These are phyloP conservation scores for Strigomonas galati DNA, from an alignment of 208 protist species.

Conservation along the genomic window DNA sequence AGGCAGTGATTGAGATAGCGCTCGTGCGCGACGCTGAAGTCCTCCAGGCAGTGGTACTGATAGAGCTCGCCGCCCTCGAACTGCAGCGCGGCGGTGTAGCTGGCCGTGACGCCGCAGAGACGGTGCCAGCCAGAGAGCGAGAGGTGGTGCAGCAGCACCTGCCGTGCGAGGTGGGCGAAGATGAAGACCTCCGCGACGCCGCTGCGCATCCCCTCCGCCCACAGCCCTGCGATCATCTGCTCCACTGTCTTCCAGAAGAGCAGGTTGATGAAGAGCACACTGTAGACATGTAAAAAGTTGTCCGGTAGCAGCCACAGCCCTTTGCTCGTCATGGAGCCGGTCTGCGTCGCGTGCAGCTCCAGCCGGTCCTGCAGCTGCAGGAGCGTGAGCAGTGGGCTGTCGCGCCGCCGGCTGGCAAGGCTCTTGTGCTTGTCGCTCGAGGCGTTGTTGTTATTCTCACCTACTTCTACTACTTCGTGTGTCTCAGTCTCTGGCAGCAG, in stretches of 20 bases:
- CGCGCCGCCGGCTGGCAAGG: too few species aligned
- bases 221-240: conserved; percentile 11
- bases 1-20: conserved; percentile 61
- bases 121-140: conserved; percentile 62
- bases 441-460: too few species aligned
- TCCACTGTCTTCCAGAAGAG: conserved; percentile 18
- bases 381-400: too few species aligned
- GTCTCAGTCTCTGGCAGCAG: too few species aligned
- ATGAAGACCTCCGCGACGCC: conserved; percentile 64
- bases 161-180: conserved; percentile 54
- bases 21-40: conserved; percentile 53
- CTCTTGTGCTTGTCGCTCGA: too few species aligned
- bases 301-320: conserved; percentile 31
- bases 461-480: too few species aligned
- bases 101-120: conserved; percentile 27
- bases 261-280: conserved; percentile 6
- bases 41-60: conserved; percentile 40
- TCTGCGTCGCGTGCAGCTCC: neutral
- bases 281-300: conserved; percentile 17
- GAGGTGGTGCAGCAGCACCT: conserved; percentile 46
- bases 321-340: conserved; percentile 20
- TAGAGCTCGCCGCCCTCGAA: conserved; percentile 61
- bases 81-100: conserved; percentile 35
- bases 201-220: conserved; percentile 43
- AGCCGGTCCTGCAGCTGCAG: too few species aligned